Base-by-base conservation (phyloP, 108 stramenopile species). In the Licmophora abbreviata region DNA sequence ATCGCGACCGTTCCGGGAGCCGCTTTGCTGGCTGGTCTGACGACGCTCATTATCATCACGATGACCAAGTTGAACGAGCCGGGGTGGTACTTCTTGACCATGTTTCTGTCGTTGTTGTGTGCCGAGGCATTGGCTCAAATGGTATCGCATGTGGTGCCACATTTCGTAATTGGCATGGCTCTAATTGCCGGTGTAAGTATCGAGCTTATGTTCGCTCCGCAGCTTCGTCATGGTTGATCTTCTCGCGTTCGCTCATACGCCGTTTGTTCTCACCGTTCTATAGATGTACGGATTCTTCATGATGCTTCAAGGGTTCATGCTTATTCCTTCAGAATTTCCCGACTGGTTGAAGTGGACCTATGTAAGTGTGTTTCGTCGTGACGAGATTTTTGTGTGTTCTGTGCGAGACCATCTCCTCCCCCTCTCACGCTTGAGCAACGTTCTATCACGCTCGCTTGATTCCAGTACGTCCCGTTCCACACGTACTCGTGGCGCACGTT, bases 91-190 rank as follows among this genome's bases (percentile, higher is more conserved):
- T 74, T 77, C 34, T 33, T 71, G 27, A 74, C 66, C 37, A 67
- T 76, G 67, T 70, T 65, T 29, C 33, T 81, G 36, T 59, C 66
- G 1, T 49, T 81, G 55, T 44, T 63, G 36, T 66, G 60, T 38
- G 63, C 66, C 3, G 80, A 81, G 42, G 65, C 80, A 11, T 48
- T 74, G 48, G 75, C 73, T 0, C 58, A 74, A 46, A 29, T 81
- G 42, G 66, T 77, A 21, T 76, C 74, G n/a, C 61, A 74, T 30
- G 55, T 67, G 20, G 80, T 74, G 0, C 73, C 67, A 10, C 69
- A 82, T 43, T 82, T 71, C 48, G 70, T 82, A 8, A 73, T 75
- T 68, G 80, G 76, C 17, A 74, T 81, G 31, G 69, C 73, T 4
- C 17, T 66, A 9, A 30, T 74, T 2, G 73, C 69, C 31, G 80